Evolutionary conservation across 2,329 filamentous ascomycete genomes (phyloP), one percentile per base, ranked within the genome.

Genomic region (Fusarium kyushuense): DNA sequence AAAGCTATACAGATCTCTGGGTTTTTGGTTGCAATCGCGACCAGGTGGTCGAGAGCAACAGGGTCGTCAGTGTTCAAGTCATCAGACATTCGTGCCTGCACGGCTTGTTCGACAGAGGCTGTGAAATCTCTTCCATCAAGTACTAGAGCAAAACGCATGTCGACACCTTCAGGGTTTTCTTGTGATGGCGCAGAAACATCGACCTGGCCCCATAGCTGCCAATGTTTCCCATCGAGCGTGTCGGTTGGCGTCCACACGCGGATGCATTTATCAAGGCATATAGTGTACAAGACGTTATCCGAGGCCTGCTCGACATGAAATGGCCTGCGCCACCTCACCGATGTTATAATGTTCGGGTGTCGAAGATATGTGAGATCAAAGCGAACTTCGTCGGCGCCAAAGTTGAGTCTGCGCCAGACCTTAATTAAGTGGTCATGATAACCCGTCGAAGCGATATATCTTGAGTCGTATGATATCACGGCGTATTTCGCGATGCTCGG

Each of bases 301-400:
- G 91, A 87, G 8, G 88, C 89, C 75, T 97, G 92, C 35, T 95
- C 92, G 16, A 88, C 81, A 74, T 96, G 89, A 65, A 88, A 87
- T 8, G 93, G 92, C 65, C 88, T 88, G 46, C 93, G 90, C 96
- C 96, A 99, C 76, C 95, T 90, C 62, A 97, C 81, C 62, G 88
- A 89, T 5, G 92, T 95, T n/a, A 99, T 89, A 1, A 90, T 81
- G 27, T 87, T 84, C 2, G 93, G 92, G 76, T 99, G 96, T n/a
- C 89, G 84, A 3, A 99, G 87, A 78, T 98, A 98, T 29, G 90
- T 90, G 73, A 97, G 90, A 73, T 98, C 95, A 79, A 98, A 98
- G 58, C 92, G 87, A 38, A 93, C 91, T 71, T 96, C 91, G 59
- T 93, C 90, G 1, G 89, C 86, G 16, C 93, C 93, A 76, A 95